phyloP scores from a whole-genome alignment of 768 basidiomycete genomes.

The Tricholomella constricta region DNA sequence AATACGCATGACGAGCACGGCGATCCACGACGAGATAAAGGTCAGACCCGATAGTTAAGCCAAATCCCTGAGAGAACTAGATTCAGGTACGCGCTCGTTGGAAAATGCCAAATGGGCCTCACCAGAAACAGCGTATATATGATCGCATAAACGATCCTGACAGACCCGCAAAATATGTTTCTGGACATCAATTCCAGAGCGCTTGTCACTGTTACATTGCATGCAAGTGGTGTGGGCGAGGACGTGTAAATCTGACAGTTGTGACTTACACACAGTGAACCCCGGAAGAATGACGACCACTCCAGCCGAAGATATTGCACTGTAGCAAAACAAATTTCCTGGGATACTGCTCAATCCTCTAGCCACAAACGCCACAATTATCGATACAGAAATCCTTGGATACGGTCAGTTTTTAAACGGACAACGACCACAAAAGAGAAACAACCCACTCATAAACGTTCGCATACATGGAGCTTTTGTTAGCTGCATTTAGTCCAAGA shows the following conservation, averaged over 20 bases:
- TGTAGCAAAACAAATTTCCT: slow-evolving; percentile 82
- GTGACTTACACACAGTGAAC: slow-evolving; percentile 73
- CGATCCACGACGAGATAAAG: slow-evolving; percentile 73
- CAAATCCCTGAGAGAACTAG: slow-evolving; percentile 63
- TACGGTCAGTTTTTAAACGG: background rate
- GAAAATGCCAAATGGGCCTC: slow-evolving; percentile 15
- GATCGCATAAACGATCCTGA: slow-evolving; percentile 82
- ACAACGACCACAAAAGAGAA: background rate
- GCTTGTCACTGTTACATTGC: slow-evolving; percentile 56
- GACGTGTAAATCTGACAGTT: background rate
- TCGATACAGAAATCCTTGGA: slow-evolving; percentile 77
- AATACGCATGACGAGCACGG: slow-evolving; percentile 51
- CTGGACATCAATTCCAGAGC: slow-evolving; percentile 80
- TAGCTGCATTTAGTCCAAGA: slow-evolving; percentile 78
- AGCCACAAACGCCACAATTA: slow-evolving; percentile 82
- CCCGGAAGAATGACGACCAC: slow-evolving; percentile 91
- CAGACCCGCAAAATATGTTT: slow-evolving; percentile 80
- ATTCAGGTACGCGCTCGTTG: background rate
- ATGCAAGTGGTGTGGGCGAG: background rate
- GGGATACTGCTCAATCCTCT: slow-evolving; percentile 77
- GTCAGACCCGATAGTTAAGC: slow-evolving; percentile 82
- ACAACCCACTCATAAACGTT: slow-evolving; percentile 88
- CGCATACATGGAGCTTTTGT: slow-evolving; percentile 88
- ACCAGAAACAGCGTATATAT: slow-evolving; percentile 85
- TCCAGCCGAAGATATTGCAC: slow-evolving; percentile 85